phyloP scores from a whole-genome alignment of 208 protist species.

The Crithidia thermophila region DNA sequence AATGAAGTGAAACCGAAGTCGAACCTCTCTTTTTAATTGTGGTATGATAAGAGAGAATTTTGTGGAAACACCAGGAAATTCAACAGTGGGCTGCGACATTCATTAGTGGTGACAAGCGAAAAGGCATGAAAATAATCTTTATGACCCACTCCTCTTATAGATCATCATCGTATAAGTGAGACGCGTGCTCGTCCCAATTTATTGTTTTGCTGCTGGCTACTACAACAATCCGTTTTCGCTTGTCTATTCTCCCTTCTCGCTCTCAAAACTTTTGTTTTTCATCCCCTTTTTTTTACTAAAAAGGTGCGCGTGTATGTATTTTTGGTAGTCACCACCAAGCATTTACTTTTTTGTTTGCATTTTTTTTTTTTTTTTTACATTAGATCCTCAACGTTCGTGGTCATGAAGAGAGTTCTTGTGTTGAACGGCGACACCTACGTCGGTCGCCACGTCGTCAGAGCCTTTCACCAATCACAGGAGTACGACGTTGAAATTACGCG shows the following conservation, averaged over 20 bases:
- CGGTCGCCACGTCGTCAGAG: slow-evolving; percentile 58
- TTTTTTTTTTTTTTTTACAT: background rate
- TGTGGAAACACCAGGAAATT: no score
- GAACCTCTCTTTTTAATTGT: no score
- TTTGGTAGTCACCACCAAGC: background rate
- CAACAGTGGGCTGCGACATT: no score
- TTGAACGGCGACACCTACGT: slow-evolving; percentile 86
- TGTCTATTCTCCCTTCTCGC: background rate
- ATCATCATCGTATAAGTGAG: no score
- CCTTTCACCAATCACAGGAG: slow-evolving; percentile 70
- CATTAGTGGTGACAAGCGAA: no score
- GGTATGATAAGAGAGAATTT: no score
- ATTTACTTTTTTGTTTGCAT: background rate
- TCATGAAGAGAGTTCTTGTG: slow-evolving; percentile 84
- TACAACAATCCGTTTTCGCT: background rate
- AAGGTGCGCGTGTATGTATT: background rate
- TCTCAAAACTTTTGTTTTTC: background rate
- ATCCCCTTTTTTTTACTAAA: slow-evolving; percentile 2
- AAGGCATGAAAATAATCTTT: no score
- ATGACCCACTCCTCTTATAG: no score
- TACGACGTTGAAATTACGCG: slow-evolving; percentile 82
- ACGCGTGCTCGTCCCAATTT: no score
- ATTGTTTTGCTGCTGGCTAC: no score
- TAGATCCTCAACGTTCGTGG: background rate
- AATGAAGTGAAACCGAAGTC: no score